Percentiles rank a stretch among this genome's conserved stretches.
phyloP scores from a whole-genome alignment of 129 eudicot species.

The Arctium minus region DNA sequence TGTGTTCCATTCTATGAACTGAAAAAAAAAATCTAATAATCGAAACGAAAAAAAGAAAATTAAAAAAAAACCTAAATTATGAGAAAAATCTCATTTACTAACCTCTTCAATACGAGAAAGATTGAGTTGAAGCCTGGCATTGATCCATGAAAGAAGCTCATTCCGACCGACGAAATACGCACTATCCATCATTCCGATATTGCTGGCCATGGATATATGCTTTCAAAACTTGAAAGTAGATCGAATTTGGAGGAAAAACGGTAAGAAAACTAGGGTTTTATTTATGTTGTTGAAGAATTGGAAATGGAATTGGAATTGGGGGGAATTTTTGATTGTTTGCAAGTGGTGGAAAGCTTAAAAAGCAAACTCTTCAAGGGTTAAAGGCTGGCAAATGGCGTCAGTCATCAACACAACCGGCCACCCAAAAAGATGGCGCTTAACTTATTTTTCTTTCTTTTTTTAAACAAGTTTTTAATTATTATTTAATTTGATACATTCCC shows the following conservation, averaged over 20 bases:
- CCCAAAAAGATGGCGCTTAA: conserved; percentile 29
- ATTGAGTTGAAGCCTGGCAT: conserved; percentile 75
- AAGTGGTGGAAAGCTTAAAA: conserved; percentile 6
- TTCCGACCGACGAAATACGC: conserved; percentile 97
- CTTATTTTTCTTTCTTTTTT: neutral
- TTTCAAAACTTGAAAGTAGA: neutral
- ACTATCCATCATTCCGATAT: conserved; percentile 93
- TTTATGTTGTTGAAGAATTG: neutral
- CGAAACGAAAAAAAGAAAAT: neutral
- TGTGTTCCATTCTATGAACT: neutral
- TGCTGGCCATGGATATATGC: conserved; percentile 55
- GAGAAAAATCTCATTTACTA: neutral
- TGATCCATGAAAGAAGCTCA: conserved; percentile 86
- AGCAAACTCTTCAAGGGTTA: neutral
- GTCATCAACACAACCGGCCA: conserved; percentile 28
- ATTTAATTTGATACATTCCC: neutral
- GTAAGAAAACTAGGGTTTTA: neutral
- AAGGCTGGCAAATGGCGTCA: conserved; percentile 40
- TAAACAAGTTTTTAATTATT: neutral
- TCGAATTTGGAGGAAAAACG: neutral
- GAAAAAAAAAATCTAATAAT: neutral
- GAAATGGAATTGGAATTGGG: neutral
- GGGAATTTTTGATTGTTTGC: conserved; percentile 3
- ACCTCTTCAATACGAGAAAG: conserved; percentile 95
- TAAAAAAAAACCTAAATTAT: neutral